Percentiles rank a stretch among this genome's conserved stretches.
These are phyloP conservation scores for Aphanomyces cochlioides DNA, from an alignment of 352 stramenopile species.

Conservation along the genomic window DNA sequence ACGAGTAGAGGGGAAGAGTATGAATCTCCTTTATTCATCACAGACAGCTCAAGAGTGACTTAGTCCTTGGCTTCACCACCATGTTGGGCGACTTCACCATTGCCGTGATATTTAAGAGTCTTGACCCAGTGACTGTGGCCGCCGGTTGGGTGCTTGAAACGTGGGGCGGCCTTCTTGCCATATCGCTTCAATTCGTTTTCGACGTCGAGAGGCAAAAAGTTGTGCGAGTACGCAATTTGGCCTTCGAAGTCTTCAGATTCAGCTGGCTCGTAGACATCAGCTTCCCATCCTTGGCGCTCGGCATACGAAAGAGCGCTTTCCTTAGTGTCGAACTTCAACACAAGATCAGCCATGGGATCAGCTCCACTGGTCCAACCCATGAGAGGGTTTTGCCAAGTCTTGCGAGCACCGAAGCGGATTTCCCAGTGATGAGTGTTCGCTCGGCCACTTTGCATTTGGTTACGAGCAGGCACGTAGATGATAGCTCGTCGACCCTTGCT, in stretches of 20 bases:
- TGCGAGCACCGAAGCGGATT: slow-evolving; percentile 63
- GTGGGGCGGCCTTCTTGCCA: slow-evolving; percentile 66
- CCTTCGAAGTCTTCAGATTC: slow-evolving; percentile 60
- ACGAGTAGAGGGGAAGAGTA: neutral
- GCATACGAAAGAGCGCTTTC: slow-evolving; percentile 74
- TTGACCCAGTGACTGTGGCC: slow-evolving; percentile 84
- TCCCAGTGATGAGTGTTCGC: slow-evolving; percentile 84
- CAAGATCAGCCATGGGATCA: slow-evolving; percentile 81
- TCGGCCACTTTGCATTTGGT: slow-evolving; percentile 83
- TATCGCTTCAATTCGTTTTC: slow-evolving; percentile 76
- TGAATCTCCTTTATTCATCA: neutral
- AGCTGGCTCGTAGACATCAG: slow-evolving; percentile 78
- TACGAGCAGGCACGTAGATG: slow-evolving; percentile 68
- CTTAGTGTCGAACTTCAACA: slow-evolving; percentile 86
- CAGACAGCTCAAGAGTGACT: neutral
- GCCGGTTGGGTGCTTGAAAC: slow-evolving; percentile 73
- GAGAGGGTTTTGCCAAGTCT: slow-evolving; percentile 89
- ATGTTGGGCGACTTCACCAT: slow-evolving; percentile 75
- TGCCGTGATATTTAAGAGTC: slow-evolving; percentile 84
- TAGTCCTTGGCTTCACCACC: slow-evolving; percentile 34
- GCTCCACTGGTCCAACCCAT: slow-evolving; percentile 92
- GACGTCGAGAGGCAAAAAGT: slow-evolving; percentile 72
- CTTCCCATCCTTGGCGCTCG: slow-evolving; percentile 86
- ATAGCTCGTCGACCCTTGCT: slow-evolving; percentile 51
- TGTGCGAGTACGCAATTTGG: slow-evolving; percentile 83